Evolutionary conservation across 2,329 filamentous ascomycete genomes (phyloP).

Genomic region (Fusarium beomiforme): DNA sequence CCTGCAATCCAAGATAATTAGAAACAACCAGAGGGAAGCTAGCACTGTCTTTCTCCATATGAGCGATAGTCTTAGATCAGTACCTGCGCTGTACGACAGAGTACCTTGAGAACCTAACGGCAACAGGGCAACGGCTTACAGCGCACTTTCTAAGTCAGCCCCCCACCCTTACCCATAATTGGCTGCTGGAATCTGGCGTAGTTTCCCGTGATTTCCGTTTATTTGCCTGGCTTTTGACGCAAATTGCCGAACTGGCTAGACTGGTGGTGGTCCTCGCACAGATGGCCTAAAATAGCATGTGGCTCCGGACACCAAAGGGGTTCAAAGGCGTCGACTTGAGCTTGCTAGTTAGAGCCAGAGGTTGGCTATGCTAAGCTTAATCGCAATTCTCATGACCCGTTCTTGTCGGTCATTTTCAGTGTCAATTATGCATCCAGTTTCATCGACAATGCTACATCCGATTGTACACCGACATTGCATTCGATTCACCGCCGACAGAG

Average conservation of each 20-base stretch:
- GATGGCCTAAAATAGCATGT: constrained; percentile 15
- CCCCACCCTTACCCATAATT: neutral
- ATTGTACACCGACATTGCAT: neutral
- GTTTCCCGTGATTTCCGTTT: constrained; percentile 1
- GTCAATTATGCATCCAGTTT: neutral
- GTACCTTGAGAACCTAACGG: neutral
- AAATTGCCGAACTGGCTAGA: constrained; percentile 1
- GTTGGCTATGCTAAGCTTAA: neutral
- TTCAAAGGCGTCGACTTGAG: constrained; percentile 1
- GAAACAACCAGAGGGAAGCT: neutral
- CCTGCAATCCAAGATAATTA: neutral
- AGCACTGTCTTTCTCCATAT: neutral
- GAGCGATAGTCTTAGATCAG: neutral
- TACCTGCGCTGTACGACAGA: neutral
- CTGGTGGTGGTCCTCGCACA: constrained; percentile 16
- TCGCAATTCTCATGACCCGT: neutral
- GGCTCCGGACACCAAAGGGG: neutral
- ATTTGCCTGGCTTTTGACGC: neutral
- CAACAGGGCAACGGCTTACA: neutral
- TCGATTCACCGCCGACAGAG: constrained; percentile 24
- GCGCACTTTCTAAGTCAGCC: neutral
- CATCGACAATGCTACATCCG: neutral
- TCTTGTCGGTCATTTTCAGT: neutral
- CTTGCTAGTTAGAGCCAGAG: neutral
- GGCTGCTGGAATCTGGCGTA: neutral